Conservation (phyloP, 2,329 filamentous ascomycete species). For the Karstenula rhodostoma region DNA sequence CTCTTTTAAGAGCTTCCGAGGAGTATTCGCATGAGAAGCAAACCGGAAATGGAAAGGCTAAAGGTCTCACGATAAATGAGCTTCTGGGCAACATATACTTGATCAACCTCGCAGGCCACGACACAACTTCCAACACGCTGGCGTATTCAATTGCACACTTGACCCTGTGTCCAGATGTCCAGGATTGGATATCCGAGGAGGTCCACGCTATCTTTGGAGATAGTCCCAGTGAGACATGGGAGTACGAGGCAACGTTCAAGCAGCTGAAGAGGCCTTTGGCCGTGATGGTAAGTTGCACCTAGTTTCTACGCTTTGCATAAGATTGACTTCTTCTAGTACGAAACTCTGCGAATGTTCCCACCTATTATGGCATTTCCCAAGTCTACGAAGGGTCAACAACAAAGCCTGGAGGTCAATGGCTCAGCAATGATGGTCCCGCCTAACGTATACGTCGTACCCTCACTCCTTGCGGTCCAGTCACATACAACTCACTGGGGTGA, state of each 20-base stretch:
- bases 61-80: neutral
- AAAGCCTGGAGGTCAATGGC: constrained; percentile 11
- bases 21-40: too few relatives aligned
- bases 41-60: too few relatives aligned
- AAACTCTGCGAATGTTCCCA: constrained; percentile 54
- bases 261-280: constrained; percentile 33
- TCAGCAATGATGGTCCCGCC: constrained; percentile 19
- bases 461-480: constrained; percentile 36
- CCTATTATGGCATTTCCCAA: constrained; percentile 45
- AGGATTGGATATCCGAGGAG: neutral
- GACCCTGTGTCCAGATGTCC: neutral
- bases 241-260: too few relatives aligned
- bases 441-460: constrained; percentile 21
- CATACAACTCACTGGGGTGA: constrained; percentile 43
- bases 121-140: neutral
- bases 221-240: neutral
- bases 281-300: constrained; percentile 25
- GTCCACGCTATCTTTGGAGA: neutral
- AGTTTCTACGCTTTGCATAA: constrained; percentile 13
- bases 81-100: neutral
- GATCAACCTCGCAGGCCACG: neutral
- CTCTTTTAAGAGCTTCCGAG: too few relatives aligned
- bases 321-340: constrained; percentile 20
- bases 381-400: constrained; percentile 28
- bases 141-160: neutral